These are phyloP conservation scores for Pseudoscleropodium purum DNA, from an alignment of 225 moss, liverwort and hornwort species.

Conservation along the genomic window DNA sequence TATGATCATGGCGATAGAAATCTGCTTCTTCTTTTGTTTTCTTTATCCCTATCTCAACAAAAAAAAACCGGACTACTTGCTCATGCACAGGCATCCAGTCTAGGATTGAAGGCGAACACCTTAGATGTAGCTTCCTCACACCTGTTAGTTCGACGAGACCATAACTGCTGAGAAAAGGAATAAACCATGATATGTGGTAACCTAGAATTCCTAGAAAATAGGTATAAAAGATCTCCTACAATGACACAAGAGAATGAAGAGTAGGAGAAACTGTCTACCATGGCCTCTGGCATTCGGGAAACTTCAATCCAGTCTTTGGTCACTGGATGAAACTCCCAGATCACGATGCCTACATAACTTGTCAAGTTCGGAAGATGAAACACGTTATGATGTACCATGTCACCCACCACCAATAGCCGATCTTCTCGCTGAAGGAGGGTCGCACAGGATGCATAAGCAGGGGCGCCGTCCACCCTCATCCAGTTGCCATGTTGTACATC, in stretches of 20 bases:
- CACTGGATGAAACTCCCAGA: constrained; percentile 35
- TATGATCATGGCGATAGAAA: background rate
- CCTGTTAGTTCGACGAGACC: constrained; percentile 18
- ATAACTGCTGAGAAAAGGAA: constrained; percentile 28
- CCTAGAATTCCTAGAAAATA: constrained; percentile 16
- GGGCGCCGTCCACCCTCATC: constrained; percentile 15
- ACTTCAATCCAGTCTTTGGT: constrained; percentile 27
- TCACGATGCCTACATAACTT: constrained; percentile 37
- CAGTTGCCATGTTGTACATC: constrained; percentile 31
- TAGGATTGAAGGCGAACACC: constrained; percentile 35
- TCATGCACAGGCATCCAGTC: constrained; percentile 30
- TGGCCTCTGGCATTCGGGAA: constrained; percentile 33
- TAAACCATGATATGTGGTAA: constrained; percentile 9
- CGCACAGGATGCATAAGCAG: constrained; percentile 36
- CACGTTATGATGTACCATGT: constrained; percentile 49
- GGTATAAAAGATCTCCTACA: constrained; percentile 21
- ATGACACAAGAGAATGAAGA: constrained; percentile 41
- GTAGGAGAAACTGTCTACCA: constrained; percentile 38
- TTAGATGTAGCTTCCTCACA: constrained; percentile 3
- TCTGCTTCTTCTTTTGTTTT: background rate
- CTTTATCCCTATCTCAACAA: background rate
- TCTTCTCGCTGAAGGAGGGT: constrained; percentile 28
- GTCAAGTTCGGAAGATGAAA: constrained; percentile 34
- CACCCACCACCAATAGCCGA: constrained; percentile 46
- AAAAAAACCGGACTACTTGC: background rate